Base-by-base conservation (phyloP, 768 basidiomycete genomes). In the Leccinum disarticulatum region DNA sequence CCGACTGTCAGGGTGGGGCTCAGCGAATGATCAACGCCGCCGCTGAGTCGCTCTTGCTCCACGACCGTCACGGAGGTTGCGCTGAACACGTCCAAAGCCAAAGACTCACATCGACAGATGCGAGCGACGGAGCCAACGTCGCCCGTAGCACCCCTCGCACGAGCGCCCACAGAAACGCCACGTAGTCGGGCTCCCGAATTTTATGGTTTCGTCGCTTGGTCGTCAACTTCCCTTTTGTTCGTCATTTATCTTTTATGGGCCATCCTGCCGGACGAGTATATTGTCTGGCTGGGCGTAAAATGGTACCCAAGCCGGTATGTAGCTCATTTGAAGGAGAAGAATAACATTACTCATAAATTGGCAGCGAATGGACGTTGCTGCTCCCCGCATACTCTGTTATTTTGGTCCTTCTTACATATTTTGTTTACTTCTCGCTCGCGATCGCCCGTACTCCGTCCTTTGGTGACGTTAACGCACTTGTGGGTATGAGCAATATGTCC, bases 171-270 rank as follows among this genome's bases (percentile, higher is more conserved):
- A 17, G 63, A 73, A 49, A n/a, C 41, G n/a, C 41, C 41, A 43
- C 83, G 83, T 61, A 88, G 85, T 70, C 85, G 89, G 9, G 88
- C 90, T 13, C 82, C 89, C 47, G 93, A 95, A 74, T 88, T 93
- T 67, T 93, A 93, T 65, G 93, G 93, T n/a, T 95, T 94, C 70
- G 90, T 90, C 5, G 90, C 90, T 15, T 91, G 87, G 87, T 86
- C 87, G 9, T 85, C 85, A 0, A 93, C 93, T 0, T 86, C 83
- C 54, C 74, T 93, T 28, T 73, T 85, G 2, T 94, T 89, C 68
- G 71, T 82, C 55, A 66, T 90, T 27, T 93, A 89, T 69, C 67
- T 93, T 35, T 75, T 93, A 6, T 95, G 93, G 93, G 90, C 88
- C 1, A 70, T 93, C 38, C 77, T 91, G 14, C 92, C 93, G 6